phyloP scores from a whole-genome alignment of 352 stramenopile species.

The Blastocystis sp. region DNA sequence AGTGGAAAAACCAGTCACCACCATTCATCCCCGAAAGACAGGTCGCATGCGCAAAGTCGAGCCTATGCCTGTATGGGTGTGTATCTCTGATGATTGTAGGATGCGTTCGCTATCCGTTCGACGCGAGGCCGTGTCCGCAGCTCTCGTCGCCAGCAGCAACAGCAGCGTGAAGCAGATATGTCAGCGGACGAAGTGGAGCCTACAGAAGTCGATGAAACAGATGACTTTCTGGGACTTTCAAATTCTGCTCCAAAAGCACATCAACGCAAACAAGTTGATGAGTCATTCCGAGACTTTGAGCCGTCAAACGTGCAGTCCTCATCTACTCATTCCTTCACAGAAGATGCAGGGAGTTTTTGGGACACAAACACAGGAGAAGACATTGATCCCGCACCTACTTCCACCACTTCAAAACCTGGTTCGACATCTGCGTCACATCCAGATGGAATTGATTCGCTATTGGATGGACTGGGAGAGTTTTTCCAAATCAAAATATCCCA shows the following conservation, averaged over 20 bases:
- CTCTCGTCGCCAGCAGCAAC: constrained; percentile 13
- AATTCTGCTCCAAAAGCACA: neutral
- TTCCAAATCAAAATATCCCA: constrained; percentile 2
- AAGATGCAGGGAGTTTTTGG: constrained; percentile 19
- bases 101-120: constrained; percentile 36
- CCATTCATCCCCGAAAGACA: neutral
- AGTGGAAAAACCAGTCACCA: neutral
- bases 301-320: neutral
- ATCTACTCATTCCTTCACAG: neutral
- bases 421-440: neutral
- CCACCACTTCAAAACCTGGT: neutral
- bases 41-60: constrained; percentile 12
- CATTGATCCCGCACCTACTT: neutral
- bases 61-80: neutral
- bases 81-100: neutral
- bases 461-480: neutral
- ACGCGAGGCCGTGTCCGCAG: neutral
- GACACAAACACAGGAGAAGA: constrained; percentile 1
- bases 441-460: neutral
- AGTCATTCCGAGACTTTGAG: neutral
- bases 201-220: neutral
- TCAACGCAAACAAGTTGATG: neutral
- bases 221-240: neutral
- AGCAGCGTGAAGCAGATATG: neutral
- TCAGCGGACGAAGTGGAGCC: neutral